Evolutionary conservation across 2,329 filamentous ascomycete genomes (phyloP).

Genomic region (Exophiala spinifera): DNA sequence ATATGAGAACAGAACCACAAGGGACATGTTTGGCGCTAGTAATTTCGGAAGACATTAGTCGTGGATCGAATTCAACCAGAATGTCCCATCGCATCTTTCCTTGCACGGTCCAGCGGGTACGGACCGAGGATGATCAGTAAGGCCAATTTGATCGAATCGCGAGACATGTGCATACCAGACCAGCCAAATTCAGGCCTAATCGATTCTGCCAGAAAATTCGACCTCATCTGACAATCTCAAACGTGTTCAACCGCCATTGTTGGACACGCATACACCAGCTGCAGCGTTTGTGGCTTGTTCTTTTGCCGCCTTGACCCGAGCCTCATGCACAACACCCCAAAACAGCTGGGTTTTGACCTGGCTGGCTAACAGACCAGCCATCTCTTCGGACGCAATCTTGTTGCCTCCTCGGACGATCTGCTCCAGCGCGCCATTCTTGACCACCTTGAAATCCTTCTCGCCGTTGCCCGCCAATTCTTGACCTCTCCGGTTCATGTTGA

Average conservation of each 20-base stretch:
- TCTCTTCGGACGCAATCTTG: slow-evolving; percentile 56
- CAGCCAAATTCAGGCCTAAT: too few relatives aligned
- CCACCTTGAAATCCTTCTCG: slow-evolving; percentile 30
- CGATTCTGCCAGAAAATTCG: too few relatives aligned
- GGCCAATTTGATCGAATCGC: too few relatives aligned
- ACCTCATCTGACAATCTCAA: too few relatives aligned
- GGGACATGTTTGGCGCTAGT: too few relatives aligned
- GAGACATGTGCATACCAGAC: background rate
- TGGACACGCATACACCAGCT: slow-evolving; percentile 2
- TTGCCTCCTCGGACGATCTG: slow-evolving; percentile 57
- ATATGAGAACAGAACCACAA: too few relatives aligned
- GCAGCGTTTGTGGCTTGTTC: slow-evolving; percentile 18
- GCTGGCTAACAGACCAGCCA: slow-evolving; percentile 45
- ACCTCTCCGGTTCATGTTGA: slow-evolving; percentile 11
- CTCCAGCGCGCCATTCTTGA: slow-evolving; percentile 47
- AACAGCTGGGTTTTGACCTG: slow-evolving; percentile 54
- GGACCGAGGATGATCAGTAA: too few relatives aligned
- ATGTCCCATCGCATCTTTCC: too few relatives aligned
- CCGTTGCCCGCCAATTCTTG: slow-evolving; percentile 29
- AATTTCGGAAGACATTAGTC: too few relatives aligned
- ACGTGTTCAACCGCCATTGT: slow-evolving; percentile 14
- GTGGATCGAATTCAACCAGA: too few relatives aligned
- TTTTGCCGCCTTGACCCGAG: slow-evolving; percentile 16
- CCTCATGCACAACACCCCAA: slow-evolving; percentile 38
- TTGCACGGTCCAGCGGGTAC: too few relatives aligned